A percentile compares a stretch with the other conserved stretches of the same genome.
These are phyloP conservation scores for Candida parachauliodes DNA, from an alignment of 805 yeast species.

Conservation along the genomic window DNA sequence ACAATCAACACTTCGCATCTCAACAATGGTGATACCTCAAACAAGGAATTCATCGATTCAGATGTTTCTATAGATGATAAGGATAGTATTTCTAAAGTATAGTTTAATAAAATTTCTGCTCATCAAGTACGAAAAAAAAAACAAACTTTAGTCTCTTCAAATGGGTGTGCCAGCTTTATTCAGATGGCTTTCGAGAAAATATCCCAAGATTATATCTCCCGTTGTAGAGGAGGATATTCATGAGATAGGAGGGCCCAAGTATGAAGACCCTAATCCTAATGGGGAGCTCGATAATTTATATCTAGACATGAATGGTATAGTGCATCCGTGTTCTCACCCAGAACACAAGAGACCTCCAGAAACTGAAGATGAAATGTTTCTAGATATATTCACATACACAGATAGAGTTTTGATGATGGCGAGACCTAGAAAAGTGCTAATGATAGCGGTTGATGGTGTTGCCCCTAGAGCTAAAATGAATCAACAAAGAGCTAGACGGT, in stretches of 20 bases:
- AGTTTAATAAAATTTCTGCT: neutral
- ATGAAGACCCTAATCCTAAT: conserved; percentile 80
- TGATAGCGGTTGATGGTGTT: conserved; percentile 98
- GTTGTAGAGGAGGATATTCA: conserved; percentile 72
- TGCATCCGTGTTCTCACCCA: conserved; percentile 98
- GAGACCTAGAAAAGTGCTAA: conserved; percentile 84
- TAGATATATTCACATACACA: conserved; percentile 89
- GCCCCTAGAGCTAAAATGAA: conserved; percentile 99
- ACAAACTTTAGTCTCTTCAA: neutral
- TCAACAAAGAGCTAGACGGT: conserved; percentile 92
- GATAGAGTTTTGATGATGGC: conserved; percentile 92
- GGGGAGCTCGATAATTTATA: conserved; percentile 94
- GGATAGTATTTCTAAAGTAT: neutral
- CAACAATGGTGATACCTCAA: too few relatives aligned
- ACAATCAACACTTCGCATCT: too few relatives aligned
- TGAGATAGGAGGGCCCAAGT: conserved; percentile 63
- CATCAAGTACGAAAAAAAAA: neutral
- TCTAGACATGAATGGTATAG: conserved; percentile 98
- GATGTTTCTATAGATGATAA: conserved; percentile 3
- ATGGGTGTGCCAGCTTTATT: conserved; percentile 99
- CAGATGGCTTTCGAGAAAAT: conserved; percentile 90
- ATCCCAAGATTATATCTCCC: conserved; percentile 91
- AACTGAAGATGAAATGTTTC: conserved; percentile 94
- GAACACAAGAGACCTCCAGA: conserved; percentile 95
- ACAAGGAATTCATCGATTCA: too few relatives aligned